Base-by-base conservation (phyloP, 2,329 filamentous ascomycete species). In the Sporothrix brasiliensis region DNA sequence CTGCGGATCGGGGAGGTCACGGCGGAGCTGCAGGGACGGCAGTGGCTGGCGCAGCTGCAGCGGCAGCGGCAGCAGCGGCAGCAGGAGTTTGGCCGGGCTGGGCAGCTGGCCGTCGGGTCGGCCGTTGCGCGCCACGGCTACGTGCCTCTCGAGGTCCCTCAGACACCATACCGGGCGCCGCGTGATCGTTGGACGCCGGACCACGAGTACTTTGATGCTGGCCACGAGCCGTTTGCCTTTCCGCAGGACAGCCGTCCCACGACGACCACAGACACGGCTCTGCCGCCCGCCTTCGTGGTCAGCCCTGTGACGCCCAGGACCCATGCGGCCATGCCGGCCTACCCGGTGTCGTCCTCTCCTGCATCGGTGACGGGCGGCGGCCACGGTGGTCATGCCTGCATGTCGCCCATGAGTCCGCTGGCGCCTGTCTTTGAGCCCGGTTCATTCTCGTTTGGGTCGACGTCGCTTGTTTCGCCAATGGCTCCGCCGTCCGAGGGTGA, bases 1-100 rank as follows among this genome's bases (percentile, higher is more conserved):
- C 70, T 78, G 19, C 79, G 85, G 2, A 77, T 88, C n/a, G 78
- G 81, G 14, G 84, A 87, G 70, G 73, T 88, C 16, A 79, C 81
- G 47, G 76, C 83, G 19, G 84, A 88, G 76, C 80, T 85, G 16
- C 81, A 82, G 73, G 82, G 80, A 52, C 79, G 80, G 3, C 80
- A 83, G 67, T 77, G 80, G 2, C 81, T 79, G 79, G 74, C 74
- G 41, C 77, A 79, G 50, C 75, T 80, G 1, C 76, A 77, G 54
- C 68, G 56, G 19, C 63, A 75, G 19, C 76, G 77, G 67, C 65
- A 73, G 68, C 71, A 70, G 14, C 14, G 27, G 27, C 52, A 56
- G 19, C 56, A 60, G 52, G 30, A 16, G 11, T 58, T 4, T 34
- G 39, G 39, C 50, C n/a, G 19, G 27, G 13, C 21, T 5, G 13